A percentile compares a stretch with the other conserved stretches of the same genome.
Conservation (phyloP, 768 basidiomycete species). For the Boletus eberwhitei region DNA sequence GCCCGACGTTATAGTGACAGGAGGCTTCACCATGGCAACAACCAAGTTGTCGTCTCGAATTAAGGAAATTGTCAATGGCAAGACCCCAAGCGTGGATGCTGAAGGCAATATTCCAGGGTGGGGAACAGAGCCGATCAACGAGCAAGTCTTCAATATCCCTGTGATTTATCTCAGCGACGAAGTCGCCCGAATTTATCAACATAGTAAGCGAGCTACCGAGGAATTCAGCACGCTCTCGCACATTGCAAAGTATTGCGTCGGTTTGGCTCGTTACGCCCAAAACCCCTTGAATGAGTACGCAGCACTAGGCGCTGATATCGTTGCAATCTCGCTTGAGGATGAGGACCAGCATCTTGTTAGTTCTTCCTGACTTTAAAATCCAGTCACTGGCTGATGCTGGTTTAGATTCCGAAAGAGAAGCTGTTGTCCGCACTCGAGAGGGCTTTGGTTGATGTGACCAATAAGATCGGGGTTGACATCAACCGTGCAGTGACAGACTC, state of each 20-base stretch:
- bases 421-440: slow-evolving; percentile 78
- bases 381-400: slow-evolving; percentile 3
- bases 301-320: slow-evolving; percentile 81
- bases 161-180: slow-evolving; percentile 88
- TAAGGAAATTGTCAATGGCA: slow-evolving; percentile 49
- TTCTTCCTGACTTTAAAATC: background rate
- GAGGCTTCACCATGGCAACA: slow-evolving; percentile 85
- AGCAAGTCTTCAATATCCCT: slow-evolving; percentile 55
- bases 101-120: slow-evolving; percentile 21
- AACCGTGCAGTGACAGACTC: slow-evolving; percentile 86
- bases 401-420: slow-evolving; percentile 85
- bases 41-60: slow-evolving; percentile 62
- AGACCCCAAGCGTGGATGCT: slow-evolving; percentile 22
- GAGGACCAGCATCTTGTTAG: slow-evolving; percentile 83
- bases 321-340: slow-evolving; percentile 79
- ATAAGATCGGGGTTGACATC: slow-evolving; percentile 93
- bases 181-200: slow-evolving; percentile 90
- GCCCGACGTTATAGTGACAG: slow-evolving; percentile 86
- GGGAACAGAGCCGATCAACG: slow-evolving; percentile 33
- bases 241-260: slow-evolving; percentile 89
- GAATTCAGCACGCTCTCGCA: slow-evolving; percentile 79
- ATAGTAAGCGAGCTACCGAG: slow-evolving; percentile 77
- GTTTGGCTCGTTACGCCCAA: slow-evolving; percentile 88
- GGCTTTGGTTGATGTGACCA: slow-evolving; percentile 84
- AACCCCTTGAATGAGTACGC: slow-evolving; percentile 94